Percentiles rank a stretch among this genome's conserved stretches.
These are phyloP conservation scores for Beta corolliflora DNA, from an alignment of 179 eudicot species.

Conservation along the genomic window DNA sequence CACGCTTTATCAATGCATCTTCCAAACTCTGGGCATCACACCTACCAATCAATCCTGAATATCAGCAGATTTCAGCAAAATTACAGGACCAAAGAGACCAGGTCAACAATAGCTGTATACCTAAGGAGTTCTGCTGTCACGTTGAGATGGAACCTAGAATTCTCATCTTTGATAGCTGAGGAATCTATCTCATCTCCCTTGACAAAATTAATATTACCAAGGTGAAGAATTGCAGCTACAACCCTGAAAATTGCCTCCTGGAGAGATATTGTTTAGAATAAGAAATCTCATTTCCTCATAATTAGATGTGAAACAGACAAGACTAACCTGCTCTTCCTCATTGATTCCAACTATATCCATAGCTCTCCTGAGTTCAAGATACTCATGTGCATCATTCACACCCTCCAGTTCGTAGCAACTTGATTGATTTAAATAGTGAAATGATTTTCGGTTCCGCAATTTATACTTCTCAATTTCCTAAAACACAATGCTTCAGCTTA, in stretches of 20 bases:
- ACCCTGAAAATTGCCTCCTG: slow-evolving; percentile 55
- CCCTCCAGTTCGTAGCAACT: slow-evolving; percentile 45
- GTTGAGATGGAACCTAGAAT: slow-evolving; percentile 46
- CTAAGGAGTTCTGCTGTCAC: slow-evolving; percentile 50
- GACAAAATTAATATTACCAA: slow-evolving; percentile 43
- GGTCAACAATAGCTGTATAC: slow-evolving; percentile 21
- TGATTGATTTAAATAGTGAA: slow-evolving; percentile 48
- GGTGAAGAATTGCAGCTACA: slow-evolving; percentile 51
- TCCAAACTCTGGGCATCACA: slow-evolving; percentile 77
- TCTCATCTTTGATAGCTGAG: slow-evolving; percentile 48
- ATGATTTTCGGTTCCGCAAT: slow-evolving; percentile 44
- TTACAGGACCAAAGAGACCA: slow-evolving; percentile 8
- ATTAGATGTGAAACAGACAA: slow-evolving; percentile 16
- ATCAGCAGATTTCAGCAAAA: slow-evolving; percentile 27
- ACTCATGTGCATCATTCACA: slow-evolving; percentile 44
- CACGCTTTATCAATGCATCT: slow-evolving; percentile 91
- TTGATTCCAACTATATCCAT: slow-evolving; percentile 53
- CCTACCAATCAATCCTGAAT: slow-evolving; percentile 47
- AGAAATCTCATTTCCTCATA: slow-evolving; percentile 1
- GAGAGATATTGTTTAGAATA: slow-evolving; percentile 13
- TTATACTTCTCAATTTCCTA: slow-evolving; percentile 45
- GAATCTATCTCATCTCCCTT: slow-evolving; percentile 51
- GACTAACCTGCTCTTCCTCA: slow-evolving; percentile 48
- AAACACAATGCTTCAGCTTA: slow-evolving; percentile 20
- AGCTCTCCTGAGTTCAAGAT: slow-evolving; percentile 45